phyloP scores from a whole-genome alignment of 495 filamentous ascomycete species.

The Podospora didyma region DNA sequence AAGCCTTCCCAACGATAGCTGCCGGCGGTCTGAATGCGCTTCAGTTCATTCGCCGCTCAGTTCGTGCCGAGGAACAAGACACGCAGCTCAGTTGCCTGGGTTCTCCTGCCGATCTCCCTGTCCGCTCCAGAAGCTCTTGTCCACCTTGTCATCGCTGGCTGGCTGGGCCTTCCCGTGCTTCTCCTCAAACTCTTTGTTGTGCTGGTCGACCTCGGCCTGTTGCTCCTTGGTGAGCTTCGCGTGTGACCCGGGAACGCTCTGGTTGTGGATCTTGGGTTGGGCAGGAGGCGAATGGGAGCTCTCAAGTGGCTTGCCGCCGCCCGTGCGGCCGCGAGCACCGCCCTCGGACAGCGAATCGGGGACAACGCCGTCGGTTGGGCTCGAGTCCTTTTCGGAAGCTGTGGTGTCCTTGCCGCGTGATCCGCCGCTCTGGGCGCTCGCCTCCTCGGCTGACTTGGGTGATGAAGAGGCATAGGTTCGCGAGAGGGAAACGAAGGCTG shows the following conservation, averaged over 20 bases:
- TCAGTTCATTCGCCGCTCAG: too few relatives aligned
- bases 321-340: constrained; percentile 31
- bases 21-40: too few relatives aligned
- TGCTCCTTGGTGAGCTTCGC: constrained; percentile 40
- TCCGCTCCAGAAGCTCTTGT: constrained; percentile 45
- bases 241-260: constrained; percentile 28
- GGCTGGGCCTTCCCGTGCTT: constrained; percentile 38
- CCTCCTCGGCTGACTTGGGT: constrained; percentile 33
- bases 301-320: constrained; percentile 37
- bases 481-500: background rate
- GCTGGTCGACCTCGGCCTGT: constrained; percentile 46
- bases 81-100: too few relatives aligned
- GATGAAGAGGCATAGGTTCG: constrained; percentile 3
- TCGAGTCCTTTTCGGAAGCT: constrained; percentile 10
- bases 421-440: constrained; percentile 41
- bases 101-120: constrained; percentile 1
- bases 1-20: too few relatives aligned
- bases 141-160: constrained; percentile 43
- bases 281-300: constrained; percentile 35
- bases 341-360: constrained; percentile 24
- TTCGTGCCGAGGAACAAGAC: too few relatives aligned
- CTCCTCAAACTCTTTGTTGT: constrained; percentile 49
- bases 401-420: constrained; percentile 42
- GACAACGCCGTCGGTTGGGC: constrained; percentile 1
- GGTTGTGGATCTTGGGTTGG: constrained; percentile 45